Evolutionary conservation across 2,329 filamentous ascomycete species (phyloP).

Genomic region (Ophiostoma sp.): DNA sequence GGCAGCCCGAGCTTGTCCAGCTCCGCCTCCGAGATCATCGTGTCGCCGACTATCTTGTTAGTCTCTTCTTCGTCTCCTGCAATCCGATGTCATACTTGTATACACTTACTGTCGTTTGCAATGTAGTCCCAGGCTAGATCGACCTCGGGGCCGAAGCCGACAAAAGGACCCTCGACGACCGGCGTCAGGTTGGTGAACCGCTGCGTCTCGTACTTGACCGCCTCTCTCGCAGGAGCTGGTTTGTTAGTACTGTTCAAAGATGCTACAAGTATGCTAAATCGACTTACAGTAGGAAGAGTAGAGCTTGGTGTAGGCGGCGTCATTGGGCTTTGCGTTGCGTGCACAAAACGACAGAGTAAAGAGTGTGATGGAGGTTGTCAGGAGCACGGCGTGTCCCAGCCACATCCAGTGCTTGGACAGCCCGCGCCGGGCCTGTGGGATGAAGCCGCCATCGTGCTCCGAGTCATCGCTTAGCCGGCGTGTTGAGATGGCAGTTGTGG

Average conservation of each 20-base stretch:
- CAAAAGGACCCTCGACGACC: constrained; percentile 46
- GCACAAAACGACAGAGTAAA: constrained; percentile 40
- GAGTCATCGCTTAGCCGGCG: constrained; percentile 24
- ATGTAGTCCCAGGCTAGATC: constrained; percentile 54
- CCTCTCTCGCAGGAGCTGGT: constrained; percentile 42
- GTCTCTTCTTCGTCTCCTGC: neutral
- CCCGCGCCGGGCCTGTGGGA: constrained; percentile 18
- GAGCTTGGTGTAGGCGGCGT: constrained; percentile 35
- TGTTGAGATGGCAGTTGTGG: constrained; percentile 8
- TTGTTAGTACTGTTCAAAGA: constrained; percentile 30
- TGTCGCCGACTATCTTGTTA: constrained; percentile 48
- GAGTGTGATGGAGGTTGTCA: constrained; percentile 39
- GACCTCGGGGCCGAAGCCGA: constrained; percentile 52
- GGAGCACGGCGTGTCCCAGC: constrained; percentile 38
- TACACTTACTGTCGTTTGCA: constrained; percentile 39
- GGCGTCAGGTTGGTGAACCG: constrained; percentile 45
- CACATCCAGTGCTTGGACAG: constrained; percentile 36
- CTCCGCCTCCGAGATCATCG: constrained; percentile 53
- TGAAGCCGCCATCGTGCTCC: constrained; percentile 18
- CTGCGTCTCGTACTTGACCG: constrained; percentile 46
- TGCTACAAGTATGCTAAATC: neutral
- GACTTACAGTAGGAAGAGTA: constrained; percentile 40
- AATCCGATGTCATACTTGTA: neutral
- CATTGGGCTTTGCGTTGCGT: constrained; percentile 35
- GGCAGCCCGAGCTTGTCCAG: constrained; percentile 49